A percentile compares a stretch with the other conserved stretches of the same genome.
Evolutionary conservation across 2,329 filamentous ascomycete species (phyloP).

Genomic region (Fusarium pseudocircinatum): DNA sequence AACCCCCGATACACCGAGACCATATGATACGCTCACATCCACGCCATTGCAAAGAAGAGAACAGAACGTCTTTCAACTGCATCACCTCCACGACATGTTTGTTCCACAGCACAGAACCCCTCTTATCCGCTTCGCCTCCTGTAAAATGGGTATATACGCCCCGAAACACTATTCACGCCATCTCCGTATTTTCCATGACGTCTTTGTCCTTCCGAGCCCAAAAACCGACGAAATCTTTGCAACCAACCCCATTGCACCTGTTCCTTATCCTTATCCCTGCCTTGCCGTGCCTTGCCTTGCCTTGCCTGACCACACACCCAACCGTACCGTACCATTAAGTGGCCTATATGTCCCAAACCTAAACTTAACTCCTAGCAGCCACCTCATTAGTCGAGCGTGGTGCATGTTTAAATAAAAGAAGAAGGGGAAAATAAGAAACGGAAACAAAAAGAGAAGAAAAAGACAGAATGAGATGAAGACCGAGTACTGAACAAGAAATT

Average conservation of each 20-base stretch:
- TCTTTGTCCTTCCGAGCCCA: slow-evolving; percentile 10
- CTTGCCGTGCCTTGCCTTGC: background rate
- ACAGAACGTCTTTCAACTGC: slow-evolving; percentile 3
- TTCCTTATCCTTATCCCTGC: background rate
- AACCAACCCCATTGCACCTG: slow-evolving; percentile 15
- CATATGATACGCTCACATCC: background rate
- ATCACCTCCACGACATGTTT: background rate
- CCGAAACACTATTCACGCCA: slow-evolving; percentile 35
- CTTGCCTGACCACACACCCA: background rate
- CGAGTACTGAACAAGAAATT: slow-evolving; percentile 13
- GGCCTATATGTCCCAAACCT: slow-evolving; percentile 30
- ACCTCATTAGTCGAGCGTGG: slow-evolving; percentile 5
- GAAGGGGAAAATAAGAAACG: background rate
- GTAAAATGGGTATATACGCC: slow-evolving; percentile 49
- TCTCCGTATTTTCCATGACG: slow-evolving; percentile 6
- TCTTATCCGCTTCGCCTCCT: slow-evolving; percentile 21
- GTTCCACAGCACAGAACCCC: slow-evolving; percentile 4
- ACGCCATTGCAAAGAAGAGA: background rate
- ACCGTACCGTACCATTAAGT: slow-evolving; percentile 33
- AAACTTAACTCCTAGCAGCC: slow-evolving; percentile 27
- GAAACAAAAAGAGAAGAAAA: background rate
- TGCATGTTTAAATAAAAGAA: slow-evolving; percentile 5
- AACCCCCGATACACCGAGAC: background rate
- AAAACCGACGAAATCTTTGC: slow-evolving; percentile 14
- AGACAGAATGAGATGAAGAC: slow-evolving; percentile 9